Evolutionary conservation across 192 early-diverging fungal genomes (phyloP), one percentile per base, ranked within the genome.

Genomic region (Umbelopsis sp.): DNA sequence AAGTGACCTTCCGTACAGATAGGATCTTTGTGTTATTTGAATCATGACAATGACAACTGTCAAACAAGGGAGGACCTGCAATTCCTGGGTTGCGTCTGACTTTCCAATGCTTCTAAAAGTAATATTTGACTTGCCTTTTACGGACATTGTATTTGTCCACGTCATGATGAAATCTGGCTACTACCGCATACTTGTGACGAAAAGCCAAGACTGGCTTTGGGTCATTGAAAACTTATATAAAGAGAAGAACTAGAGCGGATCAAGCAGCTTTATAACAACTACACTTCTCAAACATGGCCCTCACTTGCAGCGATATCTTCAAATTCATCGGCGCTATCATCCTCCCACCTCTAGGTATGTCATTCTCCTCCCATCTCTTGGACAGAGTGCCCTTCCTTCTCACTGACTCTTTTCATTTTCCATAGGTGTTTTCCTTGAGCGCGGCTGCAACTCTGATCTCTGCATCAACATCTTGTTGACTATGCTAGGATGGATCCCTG

Each of bases 391-490:
- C 36, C 8, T 38, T 38, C 36, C 8, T 38, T 38, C 8, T 38
- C 36, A 41, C 38, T 41, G 38, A 41, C 38, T 41, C 38, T 41
- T 41, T 41, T 5, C 36, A 38, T 11, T 22, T 1, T 25, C 9
- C 10, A n/a, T 53, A 53, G 83, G 83, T 56, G 83, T 85, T 10
- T 70, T 85, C 56, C 31, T 82, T 17, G 83, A 85, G 74, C 54
- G 36, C 25, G 91, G 89, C 41, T 86, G 81, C 76, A 70, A 71
- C 16, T 41, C 25, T 26, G 91, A 91, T 53, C 73, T 92, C 12
- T 70, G 85, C 26, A 90, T 94, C 71, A 93, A 93, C 81, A 82
- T 93, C 68, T 36, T 77, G 16, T 81, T 94, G 76, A 92, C 91
- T 0, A 69, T 85, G 65, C 81, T 94, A 32, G 90, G 90, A 24